Base-by-base conservation (phyloP, 1,284 basidiomycete genomes). In the Coniophora puteana region DNA sequence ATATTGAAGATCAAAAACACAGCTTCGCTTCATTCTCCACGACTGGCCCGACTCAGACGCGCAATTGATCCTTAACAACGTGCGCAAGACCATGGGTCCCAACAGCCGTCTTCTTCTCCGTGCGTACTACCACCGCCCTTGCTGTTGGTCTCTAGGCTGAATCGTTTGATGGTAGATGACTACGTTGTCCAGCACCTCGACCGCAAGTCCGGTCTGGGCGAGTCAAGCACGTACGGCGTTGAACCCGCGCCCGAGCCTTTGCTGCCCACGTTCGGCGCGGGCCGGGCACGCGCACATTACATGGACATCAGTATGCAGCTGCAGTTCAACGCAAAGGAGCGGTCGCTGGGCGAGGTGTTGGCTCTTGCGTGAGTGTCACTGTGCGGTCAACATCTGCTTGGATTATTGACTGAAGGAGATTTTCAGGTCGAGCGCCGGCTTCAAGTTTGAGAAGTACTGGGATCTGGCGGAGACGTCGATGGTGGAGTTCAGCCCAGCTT, bases 221-320 rank as follows among this genome's bases (percentile, higher is more conserved):
- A 10, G 17, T 14, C 8, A 8, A 8, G 17, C 17, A 7, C 23
- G 33, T 11, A 11, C 8, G 21, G 29, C 7, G 14, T 10, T 8
- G 33, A 18, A 10, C 8, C 7, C 33, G 50, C 64, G 51, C 66
- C 66, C 1, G 51, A 58, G 18, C 66, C 65, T 2, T 43, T 68
- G 20, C 52, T 67, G 2, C 54, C 65, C 2, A 67, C 68, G 38
- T 68, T 58, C 38, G 67, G 66, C 13, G 51, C 51, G 4, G 65
- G 64, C 5, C 47, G 52, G 10, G 44, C 62, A 25, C 47, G 58
- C n/a, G 53, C 49, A 14, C 65, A 68, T 40, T 48, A 61, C 22
- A 46, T 54, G 25, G 66, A 68, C 37, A 37, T 68, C 7, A 52
- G 51, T 24, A 62, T 66, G 61, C 52, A 66, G 59, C 44, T 48